Percentiles rank a stretch among this genome's conserved stretches.
These are phyloP conservation scores for Phytophthora tentaculata DNA, from an alignment of 352 stramenopile genomes.

Conservation along the genomic window DNA sequence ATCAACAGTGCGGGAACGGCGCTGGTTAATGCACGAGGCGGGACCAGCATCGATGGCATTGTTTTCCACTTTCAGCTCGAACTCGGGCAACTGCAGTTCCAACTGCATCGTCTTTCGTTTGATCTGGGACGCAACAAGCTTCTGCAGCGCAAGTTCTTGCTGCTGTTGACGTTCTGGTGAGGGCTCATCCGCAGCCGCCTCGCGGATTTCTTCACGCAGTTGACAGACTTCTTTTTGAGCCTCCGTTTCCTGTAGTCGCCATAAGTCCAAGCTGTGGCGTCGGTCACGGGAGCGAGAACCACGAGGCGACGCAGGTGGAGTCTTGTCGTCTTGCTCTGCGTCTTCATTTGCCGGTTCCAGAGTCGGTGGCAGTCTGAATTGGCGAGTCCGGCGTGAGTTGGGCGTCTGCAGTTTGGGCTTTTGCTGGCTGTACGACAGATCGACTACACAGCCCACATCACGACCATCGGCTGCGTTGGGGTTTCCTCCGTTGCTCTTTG, in stretches of 20 bases:
- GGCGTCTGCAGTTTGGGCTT: constrained; percentile 50
- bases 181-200: constrained; percentile 59
- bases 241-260: constrained; percentile 49
- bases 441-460: constrained; percentile 36
- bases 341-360: constrained; percentile 34
- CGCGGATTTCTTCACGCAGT: constrained; percentile 63
- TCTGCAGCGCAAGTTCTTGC: constrained; percentile 74
- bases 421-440: constrained; percentile 34
- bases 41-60: constrained; percentile 34
- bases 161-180: constrained; percentile 74
- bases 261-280: constrained; percentile 61
- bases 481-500: constrained; percentile 37
- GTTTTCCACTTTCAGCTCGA: constrained; percentile 45
- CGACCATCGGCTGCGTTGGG: constrained; percentile 43
- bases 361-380: constrained; percentile 31
- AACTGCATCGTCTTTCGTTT: constrained; percentile 61
- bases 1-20: constrained; percentile 27
- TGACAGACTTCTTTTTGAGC: constrained; percentile 48
- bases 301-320: constrained; percentile 39
- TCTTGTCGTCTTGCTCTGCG: constrained; percentile 16
- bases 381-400: constrained; percentile 35
- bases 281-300: constrained; percentile 39
- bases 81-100: constrained; percentile 50
- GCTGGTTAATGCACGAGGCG: constrained; percentile 31
- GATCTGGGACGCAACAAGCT: constrained; percentile 70